phyloP scores from a whole-genome alignment of 2,329 filamentous ascomycete species.

The Fusarium chuoi region DNA sequence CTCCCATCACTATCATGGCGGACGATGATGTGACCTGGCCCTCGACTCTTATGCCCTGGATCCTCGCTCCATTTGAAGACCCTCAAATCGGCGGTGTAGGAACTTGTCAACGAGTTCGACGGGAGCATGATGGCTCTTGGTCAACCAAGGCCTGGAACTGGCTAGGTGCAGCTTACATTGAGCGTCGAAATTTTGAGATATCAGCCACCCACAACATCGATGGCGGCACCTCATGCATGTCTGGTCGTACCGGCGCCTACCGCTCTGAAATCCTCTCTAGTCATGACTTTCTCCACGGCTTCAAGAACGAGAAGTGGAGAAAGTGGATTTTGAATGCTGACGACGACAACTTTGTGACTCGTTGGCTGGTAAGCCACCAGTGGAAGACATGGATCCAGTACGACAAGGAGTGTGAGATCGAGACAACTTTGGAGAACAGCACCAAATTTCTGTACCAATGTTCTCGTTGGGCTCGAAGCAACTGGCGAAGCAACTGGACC shows the following conservation, averaged over 20 bases:
- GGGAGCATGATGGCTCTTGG: conserved; percentile 69
- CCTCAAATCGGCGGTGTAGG: conserved; percentile 86
- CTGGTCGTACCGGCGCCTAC: conserved; percentile 92
- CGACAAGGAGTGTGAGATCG: conserved; percentile 87
- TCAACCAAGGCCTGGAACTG: conserved; percentile 81
- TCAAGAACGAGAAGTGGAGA: conserved; percentile 91
- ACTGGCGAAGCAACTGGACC: conserved; percentile 96
- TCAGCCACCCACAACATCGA: conserved; percentile 95
- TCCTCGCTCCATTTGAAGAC: conserved; percentile 92
- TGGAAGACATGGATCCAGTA: conserved; percentile 98
- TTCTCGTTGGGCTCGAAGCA: conserved; percentile 93
- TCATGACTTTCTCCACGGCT: conserved; percentile 85
- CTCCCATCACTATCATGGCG: conserved; percentile 88
- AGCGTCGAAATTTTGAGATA: conserved; percentile 95
- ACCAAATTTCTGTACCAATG: conserved; percentile 93
- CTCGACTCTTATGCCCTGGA: conserved; percentile 85
- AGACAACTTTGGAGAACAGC: conserved; percentile 92
- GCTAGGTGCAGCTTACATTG: conserved; percentile 90
- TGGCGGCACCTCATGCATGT: conserved; percentile 96
- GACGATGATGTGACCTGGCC: conserved; percentile 98
- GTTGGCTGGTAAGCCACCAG: conserved; percentile 90
- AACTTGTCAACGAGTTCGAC: conserved; percentile 86
- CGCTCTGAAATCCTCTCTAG: conserved; percentile 88
- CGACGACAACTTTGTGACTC: conserved; percentile 97
- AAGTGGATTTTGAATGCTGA: conserved; percentile 93